Evolutionary conservation across 768 basidiomycete species (phyloP).

Genomic region (Daedalea quercina): DNA sequence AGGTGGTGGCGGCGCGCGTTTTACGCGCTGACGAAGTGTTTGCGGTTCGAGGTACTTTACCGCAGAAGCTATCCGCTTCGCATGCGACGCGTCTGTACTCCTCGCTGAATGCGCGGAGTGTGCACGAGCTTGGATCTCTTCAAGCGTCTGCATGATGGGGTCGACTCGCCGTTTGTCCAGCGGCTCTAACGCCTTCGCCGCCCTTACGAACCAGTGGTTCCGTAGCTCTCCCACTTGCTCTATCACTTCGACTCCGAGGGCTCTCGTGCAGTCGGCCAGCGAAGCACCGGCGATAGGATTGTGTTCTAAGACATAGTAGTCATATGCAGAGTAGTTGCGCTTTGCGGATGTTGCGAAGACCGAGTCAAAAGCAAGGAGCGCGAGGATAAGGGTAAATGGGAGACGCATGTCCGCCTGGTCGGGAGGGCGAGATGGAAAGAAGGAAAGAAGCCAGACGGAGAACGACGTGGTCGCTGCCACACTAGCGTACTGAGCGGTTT

Average conservation of each 20-base stretch:
- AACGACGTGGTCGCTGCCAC: neutral
- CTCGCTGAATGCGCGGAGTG: conserved; percentile 24
- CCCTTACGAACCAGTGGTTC: conserved; percentile 79
- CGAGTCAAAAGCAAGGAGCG: conserved; percentile 22
- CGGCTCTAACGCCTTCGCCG: conserved; percentile 29
- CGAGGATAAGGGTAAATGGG: conserved; percentile 21
- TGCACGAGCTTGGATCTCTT: conserved; percentile 32
- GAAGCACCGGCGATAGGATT: conserved; percentile 44
- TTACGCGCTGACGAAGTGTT: conserved; percentile 56
- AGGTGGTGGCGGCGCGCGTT: conserved; percentile 66
- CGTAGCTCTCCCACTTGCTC: conserved; percentile 81
- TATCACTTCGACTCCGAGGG: conserved; percentile 77
- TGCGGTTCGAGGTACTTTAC: conserved; percentile 60
- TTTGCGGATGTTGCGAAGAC: conserved; percentile 36
- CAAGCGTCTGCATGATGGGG: conserved; percentile 43
- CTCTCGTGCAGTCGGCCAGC: conserved; percentile 49
- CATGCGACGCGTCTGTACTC: conserved; percentile 30
- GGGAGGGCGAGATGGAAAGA: neutral
- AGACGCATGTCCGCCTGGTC: conserved; percentile 12
- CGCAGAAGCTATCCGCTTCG: conserved; percentile 41
- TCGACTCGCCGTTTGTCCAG: conserved; percentile 33
- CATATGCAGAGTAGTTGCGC: conserved; percentile 53
- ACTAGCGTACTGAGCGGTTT: neutral
- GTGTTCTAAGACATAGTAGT: conserved; percentile 81
- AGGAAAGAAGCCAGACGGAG: neutral